A percentile compares a stretch with the other conserved stretches of the same genome.
These are phyloP conservation scores for Acacia melanoxylon DNA, from an alignment of 306 rosid species.

Conservation along the genomic window DNA sequence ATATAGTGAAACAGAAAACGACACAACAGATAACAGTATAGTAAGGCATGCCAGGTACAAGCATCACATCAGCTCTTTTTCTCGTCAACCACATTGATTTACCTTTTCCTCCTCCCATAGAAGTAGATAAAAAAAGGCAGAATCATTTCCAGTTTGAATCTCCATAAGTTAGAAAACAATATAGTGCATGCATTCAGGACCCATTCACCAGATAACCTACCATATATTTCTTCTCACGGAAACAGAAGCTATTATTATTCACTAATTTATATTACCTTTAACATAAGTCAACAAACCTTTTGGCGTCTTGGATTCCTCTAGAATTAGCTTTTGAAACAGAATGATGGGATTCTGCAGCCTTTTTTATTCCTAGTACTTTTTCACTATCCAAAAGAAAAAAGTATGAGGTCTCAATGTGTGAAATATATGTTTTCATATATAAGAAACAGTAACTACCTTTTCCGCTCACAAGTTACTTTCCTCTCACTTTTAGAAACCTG, in stretches of 20 bases:
- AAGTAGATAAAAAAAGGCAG: neutral
- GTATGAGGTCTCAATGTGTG: no score
- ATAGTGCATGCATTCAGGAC: neutral
- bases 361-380: slow-evolving; percentile 40
- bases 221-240: neutral
- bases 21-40: neutral
- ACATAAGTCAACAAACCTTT: slow-evolving; percentile 48
- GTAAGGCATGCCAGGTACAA: neutral
- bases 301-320: slow-evolving; percentile 37
- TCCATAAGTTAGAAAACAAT: neutral
- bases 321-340: slow-evolving; percentile 40
- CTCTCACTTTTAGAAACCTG: no score
- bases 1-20: neutral
- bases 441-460: no score
- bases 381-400: no score
- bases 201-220: slow-evolving; percentile 6
- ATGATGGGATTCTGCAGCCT: slow-evolving; percentile 38
- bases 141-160: neutral
- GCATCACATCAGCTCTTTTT: neutral
- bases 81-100: neutral
- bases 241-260: neutral
- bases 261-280: slow-evolving; percentile 7
- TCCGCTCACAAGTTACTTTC: no score
- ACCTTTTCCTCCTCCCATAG: neutral
- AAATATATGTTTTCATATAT: no score